Base-by-base conservation (phyloP, 208 protist genomes). In the Trichomonas gallinae region DNA sequence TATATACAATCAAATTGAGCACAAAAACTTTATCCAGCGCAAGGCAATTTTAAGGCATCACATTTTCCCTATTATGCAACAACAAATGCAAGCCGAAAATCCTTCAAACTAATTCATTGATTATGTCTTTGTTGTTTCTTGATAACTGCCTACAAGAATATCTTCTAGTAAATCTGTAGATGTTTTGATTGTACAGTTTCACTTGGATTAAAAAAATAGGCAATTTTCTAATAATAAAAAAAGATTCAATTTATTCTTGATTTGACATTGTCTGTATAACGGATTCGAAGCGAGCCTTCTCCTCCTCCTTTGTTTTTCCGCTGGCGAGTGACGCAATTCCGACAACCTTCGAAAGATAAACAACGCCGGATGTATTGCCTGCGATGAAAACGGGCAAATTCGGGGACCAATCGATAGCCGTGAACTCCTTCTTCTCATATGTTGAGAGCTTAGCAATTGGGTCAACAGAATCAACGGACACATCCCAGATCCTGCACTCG, bases 391-490 rank as follows among this genome's bases (percentile, higher is more conserved):
- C 87, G 17, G 87, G 87, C 11, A 93, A 36, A 11, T 93, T 34
- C 38, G 87, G 87, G 0, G 87, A 93, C 87, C 87, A 93, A 38
- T 93, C 87, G 15, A 93, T 23, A 34, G 87, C 23, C 6, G 87
- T 93, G 4, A 93, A 93, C 45, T 93, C 87, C 36, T 93, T 93
- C n/a, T 93, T 93, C 42, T 93, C 87, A 38, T 51, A 93, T 51
- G 87, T 42, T 9, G 26, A 34, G 2, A 93, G 31, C 31, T 51
- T 93, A 6, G 87, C 87, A 8, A 93, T 44, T 2, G 87, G 87
- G 46, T 93, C 87, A 51, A 93, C 87, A 15, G 44, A 51, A 51
- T 93, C 87, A 13, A 93, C 42, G 21, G 87, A 93, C 3, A 93
- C 45, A 51, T 93, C 87, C 87, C 87, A 93, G 46, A 93, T 93